These are phyloP conservation scores for Colletotrichum karsti DNA, from an alignment of 2,329 filamentous ascomycete genomes.

Conservation along the genomic window DNA sequence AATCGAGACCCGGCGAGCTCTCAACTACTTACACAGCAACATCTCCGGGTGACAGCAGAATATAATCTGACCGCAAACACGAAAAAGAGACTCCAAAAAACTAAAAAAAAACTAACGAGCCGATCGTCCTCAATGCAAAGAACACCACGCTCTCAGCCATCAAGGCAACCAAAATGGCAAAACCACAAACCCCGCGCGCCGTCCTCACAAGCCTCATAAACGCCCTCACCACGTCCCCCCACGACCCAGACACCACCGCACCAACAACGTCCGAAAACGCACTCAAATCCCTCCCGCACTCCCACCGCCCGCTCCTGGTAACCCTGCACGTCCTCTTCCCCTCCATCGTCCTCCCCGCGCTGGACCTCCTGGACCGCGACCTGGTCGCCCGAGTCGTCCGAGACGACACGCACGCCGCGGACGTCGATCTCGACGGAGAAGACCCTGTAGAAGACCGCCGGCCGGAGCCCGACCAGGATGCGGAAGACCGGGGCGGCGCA, in stretches of 20 bases:
- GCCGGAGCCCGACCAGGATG: slow-evolving; percentile 7
- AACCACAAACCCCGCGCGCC: slow-evolving; percentile 39
- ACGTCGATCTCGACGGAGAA: neutral
- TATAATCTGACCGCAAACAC: no score
- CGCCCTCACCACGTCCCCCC: slow-evolving; percentile 45
- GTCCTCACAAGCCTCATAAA: slow-evolving; percentile 60
- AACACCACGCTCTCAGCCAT: neutral
- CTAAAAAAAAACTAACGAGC: neutral
- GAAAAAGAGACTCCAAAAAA: no score
- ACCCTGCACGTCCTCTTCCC: slow-evolving; percentile 89
- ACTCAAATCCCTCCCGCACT: slow-evolving; percentile 39
- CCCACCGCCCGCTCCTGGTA: slow-evolving; percentile 68
- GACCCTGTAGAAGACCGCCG: neutral
- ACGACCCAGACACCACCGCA: slow-evolving; percentile 1
- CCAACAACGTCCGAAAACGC: slow-evolving; percentile 17
- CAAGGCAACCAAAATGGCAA: slow-evolving; percentile 40
- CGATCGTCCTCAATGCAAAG: neutral
- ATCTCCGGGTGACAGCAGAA: no score
- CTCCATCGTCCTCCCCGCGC: slow-evolving; percentile 79
- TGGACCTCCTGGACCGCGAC: slow-evolving; percentile 85
- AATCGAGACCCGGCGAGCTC: no score
- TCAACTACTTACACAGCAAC: no score
- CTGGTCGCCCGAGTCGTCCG: slow-evolving; percentile 69
- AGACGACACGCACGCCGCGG: neutral
- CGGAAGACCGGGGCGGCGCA: neutral